A percentile compares a stretch with the other conserved stretches of the same genome.
These are phyloP conservation scores for Plasmodium blacklocki DNA, from an alignment of 169 alveolate species.

Conservation along the genomic window DNA sequence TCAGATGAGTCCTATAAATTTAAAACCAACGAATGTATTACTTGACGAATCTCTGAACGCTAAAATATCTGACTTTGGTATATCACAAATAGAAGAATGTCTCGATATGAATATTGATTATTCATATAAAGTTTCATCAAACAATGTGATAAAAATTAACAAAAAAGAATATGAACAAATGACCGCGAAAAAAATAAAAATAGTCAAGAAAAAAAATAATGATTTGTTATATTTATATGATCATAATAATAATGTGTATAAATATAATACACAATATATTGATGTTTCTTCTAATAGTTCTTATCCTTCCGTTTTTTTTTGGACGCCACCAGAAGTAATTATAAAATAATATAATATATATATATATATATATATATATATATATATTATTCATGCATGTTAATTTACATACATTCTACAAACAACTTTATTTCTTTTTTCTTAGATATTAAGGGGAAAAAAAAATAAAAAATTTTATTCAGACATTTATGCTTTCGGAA, in stretches of 20 bases:
- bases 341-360: not conserved
- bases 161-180: not conserved
- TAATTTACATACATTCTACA: not conserved
- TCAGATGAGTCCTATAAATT: conserved; percentile 29
- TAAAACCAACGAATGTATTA: conserved; percentile 74
- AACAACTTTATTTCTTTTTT: not conserved
- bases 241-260: conserved; percentile 16
- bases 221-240: conserved; percentile 18
- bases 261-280: conserved; percentile 20
- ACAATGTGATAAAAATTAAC: conserved; percentile 25
- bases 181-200: conserved; percentile 27
- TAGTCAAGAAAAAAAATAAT: conserved; percentile 1
- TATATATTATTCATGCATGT: not conserved
- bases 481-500: conserved; percentile 65
- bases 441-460: conserved; percentile 36
- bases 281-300: conserved; percentile 8
- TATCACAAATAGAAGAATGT: conserved; percentile 67
- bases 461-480: conserved; percentile 14
- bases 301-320: conserved; percentile 25
- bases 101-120: conserved; percentile 58
- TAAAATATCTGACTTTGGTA: conserved; percentile 72
- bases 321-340: conserved; percentile 72
- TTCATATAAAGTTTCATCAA: conserved; percentile 33
- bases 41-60: conserved; percentile 74
- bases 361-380: not conserved